A percentile compares a stretch with the other conserved stretches of the same genome.
Conservation (phyloP, 2,329 filamentous ascomycete species). For the Aspergillus persii region DNA sequence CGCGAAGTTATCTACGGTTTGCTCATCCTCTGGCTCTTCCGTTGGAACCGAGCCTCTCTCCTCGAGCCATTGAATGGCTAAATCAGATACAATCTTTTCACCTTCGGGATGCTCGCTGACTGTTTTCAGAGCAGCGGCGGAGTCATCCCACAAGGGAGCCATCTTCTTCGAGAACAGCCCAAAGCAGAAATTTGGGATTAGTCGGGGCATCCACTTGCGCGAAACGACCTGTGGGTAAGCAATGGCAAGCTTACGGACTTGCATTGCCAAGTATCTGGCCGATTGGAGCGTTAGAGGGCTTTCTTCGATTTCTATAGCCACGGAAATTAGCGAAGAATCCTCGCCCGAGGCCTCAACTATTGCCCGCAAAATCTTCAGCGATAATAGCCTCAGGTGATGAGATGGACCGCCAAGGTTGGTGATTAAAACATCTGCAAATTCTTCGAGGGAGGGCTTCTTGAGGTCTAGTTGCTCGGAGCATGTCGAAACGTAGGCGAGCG, state of each 20-base stretch:
- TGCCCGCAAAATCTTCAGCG: slow-evolving; percentile 68
- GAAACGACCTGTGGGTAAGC: slow-evolving; percentile 60
- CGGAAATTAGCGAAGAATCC: slow-evolving; percentile 43
- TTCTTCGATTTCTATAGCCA: slow-evolving; percentile 77
- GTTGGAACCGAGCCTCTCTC: slow-evolving; percentile 27
- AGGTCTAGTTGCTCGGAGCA: slow-evolving; percentile 31
- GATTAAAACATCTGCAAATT: slow-evolving; percentile 64
- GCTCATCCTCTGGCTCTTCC: slow-evolving; percentile 26
- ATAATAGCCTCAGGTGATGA: slow-evolving; percentile 69
- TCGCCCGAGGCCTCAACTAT: slow-evolving; percentile 50
- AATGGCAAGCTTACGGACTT: slow-evolving; percentile 72
- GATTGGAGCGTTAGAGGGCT: slow-evolving; percentile 75
- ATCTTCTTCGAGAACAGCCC: slow-evolving; percentile 84
- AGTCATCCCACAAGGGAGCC: slow-evolving; percentile 83
- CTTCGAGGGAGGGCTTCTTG: slow-evolving; percentile 58
- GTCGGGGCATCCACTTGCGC: slow-evolving; percentile 64
- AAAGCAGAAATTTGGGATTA: slow-evolving; percentile 80
- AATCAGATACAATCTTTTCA: slow-evolving; percentile 67
- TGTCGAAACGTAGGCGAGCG: slow-evolving; percentile 50
- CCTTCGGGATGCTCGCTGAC: slow-evolving; percentile 69
- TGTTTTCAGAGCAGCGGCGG: slow-evolving; percentile 70
- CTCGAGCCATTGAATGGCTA: slow-evolving; percentile 76
- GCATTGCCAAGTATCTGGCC: slow-evolving; percentile 75
- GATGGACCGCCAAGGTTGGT: slow-evolving; percentile 73
- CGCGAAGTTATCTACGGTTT: slow-evolving; percentile 20